Evolutionary conservation across 2,329 filamentous ascomycete genomes (phyloP), one percentile per base, ranked within the genome.

Genomic region (Epichloe gansuensis): DNA sequence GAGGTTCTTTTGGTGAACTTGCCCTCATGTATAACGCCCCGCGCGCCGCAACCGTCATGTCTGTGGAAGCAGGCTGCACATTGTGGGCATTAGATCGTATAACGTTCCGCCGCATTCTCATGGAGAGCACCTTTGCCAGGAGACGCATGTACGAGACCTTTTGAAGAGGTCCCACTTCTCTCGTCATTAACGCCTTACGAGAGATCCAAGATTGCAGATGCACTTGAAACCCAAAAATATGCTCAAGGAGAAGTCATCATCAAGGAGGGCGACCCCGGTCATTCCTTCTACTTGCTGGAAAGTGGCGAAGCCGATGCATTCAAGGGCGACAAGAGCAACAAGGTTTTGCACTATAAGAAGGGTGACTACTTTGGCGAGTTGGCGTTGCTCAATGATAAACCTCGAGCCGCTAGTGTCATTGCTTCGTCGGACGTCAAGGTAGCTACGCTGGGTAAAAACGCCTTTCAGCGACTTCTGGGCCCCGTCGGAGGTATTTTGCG

Each of bases 21-120:
- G 93, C 93, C 12, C 77, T 98, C 62, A 97, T 98, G 93, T 97
- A 98, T 74, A 96, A 97, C 64, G 90, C 93, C 23, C 93, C 93
- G 28, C 88, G 93, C 64, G 93, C 93, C 43, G 93, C 93, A 3
- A 97, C 93, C 0, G 88, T 98, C 55, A 80, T 94, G 56, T 95
- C 88, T 34, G 83, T 85, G 12, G 88, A 94, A 62, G 67, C 84
- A 3, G 73, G 79, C 37, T 91, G 86, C 63, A 91, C 86, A 3
- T 78, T 98, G 9, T 98, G 93, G 93, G 90, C 90, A 21, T 77
- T 98, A 49, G 93, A 98, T 66, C 88, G 93, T 51, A 79, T 96
- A 57, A 98, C 93, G 9, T 98, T 98, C 78, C 89, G 93, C 61
- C 88, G 93, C 56, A 97, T 98, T 58, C 77, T 98, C 57, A 96